These are phyloP conservation scores for Zygotorulaspora mrakii DNA, from an alignment of 1,139 yeast species.

Conservation along the genomic window DNA sequence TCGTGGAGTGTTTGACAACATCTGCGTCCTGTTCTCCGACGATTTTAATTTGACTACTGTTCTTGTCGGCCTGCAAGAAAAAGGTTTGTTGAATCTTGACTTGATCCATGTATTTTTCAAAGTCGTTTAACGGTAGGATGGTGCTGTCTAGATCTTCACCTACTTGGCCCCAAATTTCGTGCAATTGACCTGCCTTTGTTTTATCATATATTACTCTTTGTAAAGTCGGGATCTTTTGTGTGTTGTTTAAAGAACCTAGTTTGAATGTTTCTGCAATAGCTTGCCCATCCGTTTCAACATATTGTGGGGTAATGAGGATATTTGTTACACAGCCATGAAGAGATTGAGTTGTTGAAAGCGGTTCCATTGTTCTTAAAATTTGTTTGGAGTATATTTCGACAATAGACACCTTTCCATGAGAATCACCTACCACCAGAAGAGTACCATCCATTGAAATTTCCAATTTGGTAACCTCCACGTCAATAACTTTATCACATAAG, in stretches of 20 bases:
- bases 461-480: constrained; percentile 48
- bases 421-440: constrained; percentile 68
- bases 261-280: constrained; percentile 37
- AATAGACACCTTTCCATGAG: constrained; percentile 59
- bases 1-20: constrained; percentile 11
- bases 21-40: constrained; percentile 4
- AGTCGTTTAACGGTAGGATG: constrained; percentile 32
- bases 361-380: constrained; percentile 60
- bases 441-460: constrained; percentile 75
- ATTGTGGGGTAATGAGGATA: constrained; percentile 32
- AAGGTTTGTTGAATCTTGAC: constrained; percentile 51
- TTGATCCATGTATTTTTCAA: constrained; percentile 44
- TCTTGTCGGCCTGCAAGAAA: constrained; percentile 44
- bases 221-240: constrained; percentile 47
- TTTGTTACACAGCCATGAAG: constrained; percentile 38
- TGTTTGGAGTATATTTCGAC: constrained; percentile 78
- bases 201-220: constrained; percentile 53
- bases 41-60: constrained; percentile 16
- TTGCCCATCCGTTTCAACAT: constrained; percentile 11
- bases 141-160: constrained; percentile 28
- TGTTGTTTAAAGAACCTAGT: constrained; percentile 17
- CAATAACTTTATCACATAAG: constrained; percentile 22
- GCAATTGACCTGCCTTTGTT: constrained; percentile 43
- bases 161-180: constrained; percentile 50
- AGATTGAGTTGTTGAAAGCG: constrained; percentile 39